phyloP scores from a whole-genome alignment of 148 eudicot genomes.

The Arctostaphylos glauca region DNA sequence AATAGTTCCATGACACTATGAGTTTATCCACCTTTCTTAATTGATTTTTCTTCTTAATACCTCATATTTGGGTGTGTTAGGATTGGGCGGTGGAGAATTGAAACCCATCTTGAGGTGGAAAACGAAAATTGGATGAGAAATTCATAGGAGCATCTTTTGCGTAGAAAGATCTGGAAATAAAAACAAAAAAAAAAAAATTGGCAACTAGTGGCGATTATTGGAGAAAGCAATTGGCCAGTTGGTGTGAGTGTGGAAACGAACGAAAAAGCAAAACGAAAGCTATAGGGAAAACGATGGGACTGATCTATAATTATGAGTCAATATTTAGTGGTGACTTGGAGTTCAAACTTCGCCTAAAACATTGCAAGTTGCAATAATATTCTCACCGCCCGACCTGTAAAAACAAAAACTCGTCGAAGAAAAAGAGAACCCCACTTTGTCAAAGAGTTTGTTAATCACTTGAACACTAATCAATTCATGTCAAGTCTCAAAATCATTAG shows the following conservation, averaged over 20 bases:
- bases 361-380: too few species aligned
- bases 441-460: too few species aligned
- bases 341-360: background rate
- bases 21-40: too few species aligned
- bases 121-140: background rate
- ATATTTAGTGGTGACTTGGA: background rate
- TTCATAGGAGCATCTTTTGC: background rate
- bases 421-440: too few species aligned
- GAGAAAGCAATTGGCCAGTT: background rate
- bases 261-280: background rate
- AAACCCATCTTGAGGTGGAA: conserved; percentile 2
- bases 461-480: too few species aligned
- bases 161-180: background rate
- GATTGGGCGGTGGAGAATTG: conserved; percentile 9
- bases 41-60: background rate
- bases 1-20: too few species aligned
- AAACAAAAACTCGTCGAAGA: too few species aligned
- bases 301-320: background rate
- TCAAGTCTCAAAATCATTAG: too few species aligned
- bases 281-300: background rate
- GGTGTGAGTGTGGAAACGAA: background rate
- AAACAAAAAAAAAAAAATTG: conserved; percentile 10
- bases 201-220: background rate
- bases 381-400: too few species aligned
- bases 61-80: background rate